A percentile compares a stretch with the other conserved stretches of the same genome.
These are phyloP conservation scores for Venturia nashicola DNA, from an alignment of 2,329 filamentous ascomycete species.

Conservation along the genomic window DNA sequence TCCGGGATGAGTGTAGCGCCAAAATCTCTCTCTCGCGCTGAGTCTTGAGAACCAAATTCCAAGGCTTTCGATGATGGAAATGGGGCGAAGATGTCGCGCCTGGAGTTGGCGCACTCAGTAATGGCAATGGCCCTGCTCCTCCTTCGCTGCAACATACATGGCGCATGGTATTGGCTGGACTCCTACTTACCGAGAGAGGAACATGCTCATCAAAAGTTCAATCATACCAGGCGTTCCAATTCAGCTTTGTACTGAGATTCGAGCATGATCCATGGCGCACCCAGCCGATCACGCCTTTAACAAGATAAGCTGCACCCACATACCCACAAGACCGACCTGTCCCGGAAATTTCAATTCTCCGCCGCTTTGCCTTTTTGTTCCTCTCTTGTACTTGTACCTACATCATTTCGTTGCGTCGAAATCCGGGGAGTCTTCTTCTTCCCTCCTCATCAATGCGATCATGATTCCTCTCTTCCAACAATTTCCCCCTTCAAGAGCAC, in stretches of 20 bases:
- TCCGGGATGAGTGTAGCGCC: not conserved
- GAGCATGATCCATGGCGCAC: not conserved
- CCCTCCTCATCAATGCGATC: not conserved
- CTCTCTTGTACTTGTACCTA: not conserved
- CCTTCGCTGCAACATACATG: no score
- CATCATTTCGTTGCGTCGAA: not conserved
- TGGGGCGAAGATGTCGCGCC: not conserved
- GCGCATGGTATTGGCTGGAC: no score
- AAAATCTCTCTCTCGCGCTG: not conserved
- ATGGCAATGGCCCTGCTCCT: not conserved
- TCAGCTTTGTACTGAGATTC: not conserved
- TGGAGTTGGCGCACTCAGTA: not conserved
- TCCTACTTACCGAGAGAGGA: not conserved
- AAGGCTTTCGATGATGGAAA: not conserved
- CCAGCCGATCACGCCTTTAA: not conserved
- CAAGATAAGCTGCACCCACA: not conserved
- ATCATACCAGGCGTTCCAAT: not conserved
- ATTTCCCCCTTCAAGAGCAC: not conserved
- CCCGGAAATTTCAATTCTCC: not conserved
- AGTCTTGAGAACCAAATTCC: not conserved
- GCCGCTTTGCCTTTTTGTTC: not conserved
- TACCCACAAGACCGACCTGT: not conserved
- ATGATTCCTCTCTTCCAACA: not conserved
- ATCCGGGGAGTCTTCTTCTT: not conserved
- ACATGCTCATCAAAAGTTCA: not conserved